Conservation (phyloP, 1,284 basidiomycete genomes). For the Pseudozyma flocculosa region DNA sequence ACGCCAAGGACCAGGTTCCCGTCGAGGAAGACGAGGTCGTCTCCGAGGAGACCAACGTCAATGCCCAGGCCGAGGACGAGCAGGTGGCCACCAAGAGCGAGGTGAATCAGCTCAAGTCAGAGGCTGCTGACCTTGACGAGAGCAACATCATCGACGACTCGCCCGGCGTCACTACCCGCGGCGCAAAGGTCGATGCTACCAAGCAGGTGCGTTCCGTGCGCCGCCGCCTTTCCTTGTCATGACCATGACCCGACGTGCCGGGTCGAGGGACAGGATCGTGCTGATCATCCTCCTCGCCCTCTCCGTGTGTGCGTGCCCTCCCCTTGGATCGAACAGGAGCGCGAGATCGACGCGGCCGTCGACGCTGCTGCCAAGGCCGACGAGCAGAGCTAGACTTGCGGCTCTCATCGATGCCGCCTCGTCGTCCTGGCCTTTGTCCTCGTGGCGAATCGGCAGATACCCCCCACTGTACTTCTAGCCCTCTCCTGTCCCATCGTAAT, state of each 20-base stretch:
- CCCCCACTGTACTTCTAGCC: background rate
- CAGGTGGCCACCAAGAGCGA: slow-evolving; percentile 16
- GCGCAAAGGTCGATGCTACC: slow-evolving; percentile 36
- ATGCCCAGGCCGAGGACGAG: slow-evolving; percentile 36
- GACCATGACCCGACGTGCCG: too few species aligned
- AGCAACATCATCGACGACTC: slow-evolving; percentile 43
- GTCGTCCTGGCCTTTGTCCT: too few species aligned
- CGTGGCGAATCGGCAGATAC: too few species aligned
- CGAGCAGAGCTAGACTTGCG: background rate
- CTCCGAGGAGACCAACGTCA: slow-evolving; percentile 32
- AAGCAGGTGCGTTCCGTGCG: slow-evolving; percentile 28
- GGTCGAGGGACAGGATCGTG: too few species aligned
- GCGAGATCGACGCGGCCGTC: slow-evolving; percentile 34
- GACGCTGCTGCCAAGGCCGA: slow-evolving; percentile 26
- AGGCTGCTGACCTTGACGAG: slow-evolving; percentile 29
- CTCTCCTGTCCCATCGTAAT: background rate
- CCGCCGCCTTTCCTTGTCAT: too few species aligned
- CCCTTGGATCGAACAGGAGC: too few species aligned
- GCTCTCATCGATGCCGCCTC: too few species aligned
- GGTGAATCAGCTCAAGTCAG: slow-evolving; percentile 23
- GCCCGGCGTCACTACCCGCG: slow-evolving; percentile 31
- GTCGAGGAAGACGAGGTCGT: slow-evolving; percentile 29
- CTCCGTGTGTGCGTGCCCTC: background rate
- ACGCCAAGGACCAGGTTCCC: slow-evolving; percentile 28
- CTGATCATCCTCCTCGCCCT: background rate